These are phyloP conservation scores for Colletotrichum phormii DNA, from an alignment of 2,329 filamentous ascomycete species.

Conservation along the genomic window DNA sequence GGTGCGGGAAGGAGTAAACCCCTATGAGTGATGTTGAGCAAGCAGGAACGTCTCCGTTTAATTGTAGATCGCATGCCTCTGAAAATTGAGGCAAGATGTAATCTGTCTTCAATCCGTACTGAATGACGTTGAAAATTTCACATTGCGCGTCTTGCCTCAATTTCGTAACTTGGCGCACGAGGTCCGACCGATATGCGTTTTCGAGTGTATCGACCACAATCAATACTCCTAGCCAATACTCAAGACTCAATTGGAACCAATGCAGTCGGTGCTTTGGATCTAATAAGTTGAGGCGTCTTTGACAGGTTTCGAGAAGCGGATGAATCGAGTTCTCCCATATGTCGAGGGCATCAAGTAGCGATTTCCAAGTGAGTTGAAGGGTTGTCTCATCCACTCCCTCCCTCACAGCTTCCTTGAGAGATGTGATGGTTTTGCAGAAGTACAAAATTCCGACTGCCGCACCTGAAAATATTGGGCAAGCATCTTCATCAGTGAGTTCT, in stretches of 20 bases:
- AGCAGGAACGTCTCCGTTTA: no score
- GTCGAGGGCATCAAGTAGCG: constrained; percentile 10
- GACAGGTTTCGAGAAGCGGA: constrained; percentile 24
- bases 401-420: no score
- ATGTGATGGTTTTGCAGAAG: constrained; percentile 31
- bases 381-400: constrained; percentile 34
- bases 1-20: no score
- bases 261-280: constrained; percentile 11
- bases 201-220: constrained; percentile 24
- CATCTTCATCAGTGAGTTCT: constrained; percentile 14
- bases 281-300: constrained; percentile 27
- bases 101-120: no score
- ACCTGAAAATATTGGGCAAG: neutral
- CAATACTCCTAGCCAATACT: constrained; percentile 31
- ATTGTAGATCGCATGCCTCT: no score
- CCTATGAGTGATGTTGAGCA: no score
- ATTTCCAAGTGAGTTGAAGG: constrained; percentile 29
- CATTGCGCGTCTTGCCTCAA: constrained; percentile 26
- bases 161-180: constrained; percentile 6
- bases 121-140: constrained; percentile 26
- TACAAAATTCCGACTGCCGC: no score
- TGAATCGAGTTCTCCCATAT: constrained; percentile 8
- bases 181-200: neutral
- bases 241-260: constrained; percentile 30
- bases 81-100: no score